Evolutionary conservation across 1,139 yeast genomes (phyloP).

Genomic region (Yamadazyma atmosphaerica): DNA sequence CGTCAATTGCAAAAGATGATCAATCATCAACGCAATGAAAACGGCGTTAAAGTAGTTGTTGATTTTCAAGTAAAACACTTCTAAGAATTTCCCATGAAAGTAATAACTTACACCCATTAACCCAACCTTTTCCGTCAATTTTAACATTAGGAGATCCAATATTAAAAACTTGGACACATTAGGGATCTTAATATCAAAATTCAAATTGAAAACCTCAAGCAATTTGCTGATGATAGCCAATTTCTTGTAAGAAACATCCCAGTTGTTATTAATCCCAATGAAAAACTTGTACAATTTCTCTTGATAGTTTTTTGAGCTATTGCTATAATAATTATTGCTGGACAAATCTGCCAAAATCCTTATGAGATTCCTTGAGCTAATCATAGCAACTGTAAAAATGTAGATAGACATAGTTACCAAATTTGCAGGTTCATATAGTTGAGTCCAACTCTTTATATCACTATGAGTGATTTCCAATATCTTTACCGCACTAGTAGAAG

Average conservation of each 20-base stretch:
- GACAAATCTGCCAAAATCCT: slow-evolving; percentile 25
- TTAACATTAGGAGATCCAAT: slow-evolving; percentile 15
- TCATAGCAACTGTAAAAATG: slow-evolving; percentile 25
- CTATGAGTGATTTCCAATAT: slow-evolving; percentile 20
- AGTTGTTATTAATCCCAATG: slow-evolving; percentile 17
- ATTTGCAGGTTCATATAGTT: slow-evolving; percentile 32
- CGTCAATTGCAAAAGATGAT: slow-evolving; percentile 60
- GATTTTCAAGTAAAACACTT: slow-evolving; percentile 20
- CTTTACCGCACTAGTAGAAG: slow-evolving; percentile 55
- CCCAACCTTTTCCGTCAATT: slow-evolving; percentile 8
- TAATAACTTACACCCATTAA: slow-evolving; percentile 14
- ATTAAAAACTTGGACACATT: slow-evolving; percentile 20
- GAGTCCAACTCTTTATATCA: slow-evolving; percentile 25
- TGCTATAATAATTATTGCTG: slow-evolving; percentile 7
- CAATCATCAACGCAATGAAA: slow-evolving; percentile 47
- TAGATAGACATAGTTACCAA: slow-evolving; percentile 26
- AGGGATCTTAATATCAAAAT: slow-evolving; percentile 17
- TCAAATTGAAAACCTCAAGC: slow-evolving; percentile 3
- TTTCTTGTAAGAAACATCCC: slow-evolving; percentile 12
- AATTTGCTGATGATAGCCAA: slow-evolving; percentile 6
- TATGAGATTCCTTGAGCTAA: slow-evolving; percentile 34
- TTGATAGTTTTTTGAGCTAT: slow-evolving; percentile 16
- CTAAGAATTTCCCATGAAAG: slow-evolving; percentile 21
- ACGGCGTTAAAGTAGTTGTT: slow-evolving; percentile 19
- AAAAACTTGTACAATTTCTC: slow-evolving; percentile 29